Conservation (phyloP, 306 rosid genomes). For the Gastrolobium bilobum region DNA sequence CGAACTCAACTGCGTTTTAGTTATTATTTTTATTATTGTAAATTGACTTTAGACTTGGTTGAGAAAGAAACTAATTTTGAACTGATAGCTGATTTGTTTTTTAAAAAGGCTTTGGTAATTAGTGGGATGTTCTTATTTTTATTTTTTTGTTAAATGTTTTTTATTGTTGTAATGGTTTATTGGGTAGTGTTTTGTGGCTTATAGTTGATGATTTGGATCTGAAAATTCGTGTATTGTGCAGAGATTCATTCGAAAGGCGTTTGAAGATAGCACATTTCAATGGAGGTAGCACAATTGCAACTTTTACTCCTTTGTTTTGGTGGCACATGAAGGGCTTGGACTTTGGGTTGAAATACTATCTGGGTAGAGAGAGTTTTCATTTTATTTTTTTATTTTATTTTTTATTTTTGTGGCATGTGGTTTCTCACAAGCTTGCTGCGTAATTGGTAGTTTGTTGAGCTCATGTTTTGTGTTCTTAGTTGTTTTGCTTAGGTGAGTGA, state of each 20-base stretch:
- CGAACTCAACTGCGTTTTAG: not conserved
- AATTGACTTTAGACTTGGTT: conserved; percentile 49
- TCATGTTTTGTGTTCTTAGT: conserved; percentile 53
- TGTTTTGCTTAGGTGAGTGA: conserved; percentile 49
- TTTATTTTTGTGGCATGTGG: not conserved
- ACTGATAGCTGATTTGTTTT: conserved; percentile 42
- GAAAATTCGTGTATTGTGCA: conserved; percentile 53
- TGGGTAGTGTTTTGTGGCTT: conserved; percentile 42
- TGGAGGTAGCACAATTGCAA: conserved; percentile 50
- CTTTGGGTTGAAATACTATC: conserved; percentile 38
- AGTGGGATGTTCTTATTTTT: conserved; percentile 31
- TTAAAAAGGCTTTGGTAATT: conserved; percentile 39
- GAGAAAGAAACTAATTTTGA: conserved; percentile 26
- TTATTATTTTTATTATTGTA: conserved; percentile 30
- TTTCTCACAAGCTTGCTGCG: conserved; percentile 49
- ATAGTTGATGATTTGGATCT: conserved; percentile 73
- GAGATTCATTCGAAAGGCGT: conserved; percentile 59
- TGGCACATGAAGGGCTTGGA: conserved; percentile 57
- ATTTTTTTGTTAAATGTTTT: conserved; percentile 9
- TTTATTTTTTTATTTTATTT: not conserved
- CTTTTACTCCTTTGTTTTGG: conserved; percentile 57
- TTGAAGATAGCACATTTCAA: conserved; percentile 56
- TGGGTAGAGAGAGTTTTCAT: not conserved
- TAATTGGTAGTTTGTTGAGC: conserved; percentile 51
- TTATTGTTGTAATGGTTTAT: conserved; percentile 39